These are phyloP conservation scores for Beta macrorhiza DNA, from an alignment of 179 eudicot species.

Conservation along the genomic window DNA sequence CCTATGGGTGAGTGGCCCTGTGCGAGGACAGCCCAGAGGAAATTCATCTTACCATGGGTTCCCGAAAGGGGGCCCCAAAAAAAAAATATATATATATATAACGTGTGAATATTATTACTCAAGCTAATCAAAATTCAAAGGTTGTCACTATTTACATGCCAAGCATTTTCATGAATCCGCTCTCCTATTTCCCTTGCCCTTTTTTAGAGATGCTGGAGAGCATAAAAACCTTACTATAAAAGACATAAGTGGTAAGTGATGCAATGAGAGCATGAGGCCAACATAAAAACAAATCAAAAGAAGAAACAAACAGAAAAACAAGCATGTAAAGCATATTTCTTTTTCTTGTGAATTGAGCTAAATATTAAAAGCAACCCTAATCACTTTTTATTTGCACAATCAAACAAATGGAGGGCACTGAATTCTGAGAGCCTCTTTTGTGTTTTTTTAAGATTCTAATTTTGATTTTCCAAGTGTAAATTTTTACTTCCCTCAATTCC, in stretches of 20 bases:
- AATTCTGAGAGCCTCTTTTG: neutral
- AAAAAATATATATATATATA: too few relatives aligned
- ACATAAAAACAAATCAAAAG: neutral
- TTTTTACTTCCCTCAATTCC: too few relatives aligned
- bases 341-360: neutral
- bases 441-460: too few relatives aligned
- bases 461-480: too few relatives aligned
- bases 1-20: too few relatives aligned
- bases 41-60: too few relatives aligned
- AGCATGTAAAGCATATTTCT: neutral
- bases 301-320: neutral
- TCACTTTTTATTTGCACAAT: too few relatives aligned
- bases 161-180: neutral
- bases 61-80: too few relatives aligned
- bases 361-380: neutral
- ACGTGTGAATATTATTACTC: neutral
- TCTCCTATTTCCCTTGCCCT: neutral
- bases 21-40: too few relatives aligned
- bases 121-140: too few relatives aligned
- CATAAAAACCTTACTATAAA: neutral
- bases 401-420: neutral
- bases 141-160: constrained; percentile 10
- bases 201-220: neutral
- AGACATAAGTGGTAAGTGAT: neutral
- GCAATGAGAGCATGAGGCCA: neutral